Evolutionary conservation across 176 grass and related monocot genomes (phyloP), one percentile per base, ranked within the genome.

Genomic region (Juncus effusus): DNA sequence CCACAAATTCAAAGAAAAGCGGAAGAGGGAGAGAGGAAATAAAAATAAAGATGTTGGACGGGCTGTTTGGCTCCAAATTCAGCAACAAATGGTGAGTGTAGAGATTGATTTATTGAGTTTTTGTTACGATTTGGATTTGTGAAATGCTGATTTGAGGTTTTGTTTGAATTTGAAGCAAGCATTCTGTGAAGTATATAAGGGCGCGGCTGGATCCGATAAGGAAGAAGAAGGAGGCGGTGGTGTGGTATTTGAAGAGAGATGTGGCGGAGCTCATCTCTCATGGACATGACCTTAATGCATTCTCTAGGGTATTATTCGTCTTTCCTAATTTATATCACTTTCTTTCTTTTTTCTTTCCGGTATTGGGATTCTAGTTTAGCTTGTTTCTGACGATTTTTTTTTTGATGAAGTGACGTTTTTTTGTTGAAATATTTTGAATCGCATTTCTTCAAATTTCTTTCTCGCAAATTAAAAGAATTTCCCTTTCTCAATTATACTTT

Each of bases 221-320:
- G 65, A 85, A 82, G 76, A 99, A 90, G 89, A 90, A 99, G 56
- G 72, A 80, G 76, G 89, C 85, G 13, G 77, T 86, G 82, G 57
- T 94, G 59, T 51, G 95, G 4, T 90, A 93, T 86, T 19, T 94
- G 68, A 99, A 84, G 78, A 89, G 91, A 75, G 95, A 99, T 64
- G 76, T 99, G 8, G 95, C 89, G 45, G 88, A 99, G 36, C 85
- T 99, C 69, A 51, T 99, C 78, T 71, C 86, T 74, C 78, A 81
- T 60, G 81, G 81, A 69, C 88, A 80, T 35, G 85, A 85, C 52
- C 66, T 19, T 41, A 80, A 83, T 77, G 95, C 95, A 56, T 99
- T 87, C 14, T 72, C 65, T 82, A 61, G 95, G 81, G 89, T 96
- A 65, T 13, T 6, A 16, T 42, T 8, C 15, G 0, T 36, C 3